phyloP scores from a whole-genome alignment of 495 filamentous ascomycete genomes.

The Annulohypoxylon nitens region DNA sequence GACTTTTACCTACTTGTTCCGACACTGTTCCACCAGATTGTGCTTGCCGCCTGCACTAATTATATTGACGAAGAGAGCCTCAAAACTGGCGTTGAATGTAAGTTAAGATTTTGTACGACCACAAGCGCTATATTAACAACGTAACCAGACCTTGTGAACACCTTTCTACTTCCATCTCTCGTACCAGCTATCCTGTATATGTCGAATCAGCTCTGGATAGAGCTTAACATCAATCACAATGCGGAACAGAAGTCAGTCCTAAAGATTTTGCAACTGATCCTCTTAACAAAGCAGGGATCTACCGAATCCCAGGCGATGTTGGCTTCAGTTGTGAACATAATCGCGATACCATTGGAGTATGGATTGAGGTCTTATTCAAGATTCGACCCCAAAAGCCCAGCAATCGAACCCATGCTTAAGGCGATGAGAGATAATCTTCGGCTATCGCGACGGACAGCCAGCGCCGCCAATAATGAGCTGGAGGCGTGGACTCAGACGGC shows the following conservation, averaged over 20 bases:
- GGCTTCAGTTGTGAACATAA: constrained; percentile 82
- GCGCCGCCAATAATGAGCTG: constrained; percentile 77
- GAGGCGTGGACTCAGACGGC: constrained; percentile 77
- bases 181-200: constrained; percentile 86
- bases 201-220: constrained; percentile 82
- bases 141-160: constrained; percentile 79
- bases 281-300: constrained; percentile 81
- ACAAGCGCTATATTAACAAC: constrained; percentile 17
- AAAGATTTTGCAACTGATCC: constrained; percentile 79
- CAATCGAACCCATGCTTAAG: constrained; percentile 78
- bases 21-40: constrained; percentile 86
- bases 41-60: constrained; percentile 78
- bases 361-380: constrained; percentile 79
- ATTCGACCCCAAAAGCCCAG: constrained; percentile 73
- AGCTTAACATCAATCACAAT: constrained; percentile 35
- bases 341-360: constrained; percentile 80
- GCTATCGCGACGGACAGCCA: constrained; percentile 72
- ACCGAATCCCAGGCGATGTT: constrained; percentile 86
- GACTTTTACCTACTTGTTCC: constrained; percentile 94
- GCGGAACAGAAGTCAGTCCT: constrained; percentile 72
- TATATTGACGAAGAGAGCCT: constrained; percentile 83
- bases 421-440: constrained; percentile 76
- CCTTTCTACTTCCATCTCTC: constrained; percentile 89
- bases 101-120: constrained; percentile 47
- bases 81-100: constrained; percentile 89